A percentile compares a stretch with the other conserved stretches of the same genome.
Conservation (phyloP, 2,329 filamentous ascomycete species). For the Tolypocladium cylindrosporum region DNA sequence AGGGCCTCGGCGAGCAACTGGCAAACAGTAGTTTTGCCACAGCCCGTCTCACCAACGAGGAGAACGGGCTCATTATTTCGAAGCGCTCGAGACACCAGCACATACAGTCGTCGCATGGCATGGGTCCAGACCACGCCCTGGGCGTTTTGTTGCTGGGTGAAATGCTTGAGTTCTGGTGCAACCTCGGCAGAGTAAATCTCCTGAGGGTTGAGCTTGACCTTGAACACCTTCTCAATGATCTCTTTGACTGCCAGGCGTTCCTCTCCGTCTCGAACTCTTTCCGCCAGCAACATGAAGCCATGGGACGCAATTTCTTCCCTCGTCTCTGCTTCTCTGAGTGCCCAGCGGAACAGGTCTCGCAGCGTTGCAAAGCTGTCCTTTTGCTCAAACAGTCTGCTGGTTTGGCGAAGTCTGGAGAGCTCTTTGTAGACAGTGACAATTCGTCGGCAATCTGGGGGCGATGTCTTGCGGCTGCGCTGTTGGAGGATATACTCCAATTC, state of each 20-base stretch:
- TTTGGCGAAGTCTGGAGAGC: constrained; percentile 80
- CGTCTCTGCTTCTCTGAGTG: constrained; percentile 71
- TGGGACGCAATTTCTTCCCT: constrained; percentile 83
- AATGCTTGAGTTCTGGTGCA: constrained; percentile 44
- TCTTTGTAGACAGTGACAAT: constrained; percentile 94
- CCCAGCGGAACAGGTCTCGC: constrained; percentile 93
- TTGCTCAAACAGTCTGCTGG: constrained; percentile 86
- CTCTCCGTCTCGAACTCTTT: constrained; percentile 84
- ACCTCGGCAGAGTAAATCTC: constrained; percentile 57
- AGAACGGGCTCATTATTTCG: constrained; percentile 88
- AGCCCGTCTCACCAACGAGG: constrained; percentile 92
- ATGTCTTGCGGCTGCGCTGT: constrained; percentile 73
- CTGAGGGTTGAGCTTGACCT: constrained; percentile 66
- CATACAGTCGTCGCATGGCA: constrained; percentile 85
- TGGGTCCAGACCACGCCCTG: constrained; percentile 84
- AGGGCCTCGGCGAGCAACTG: constrained; percentile 82
- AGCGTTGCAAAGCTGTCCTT: constrained; percentile 96
- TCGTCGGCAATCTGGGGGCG: constrained; percentile 79
- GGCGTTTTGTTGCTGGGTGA: constrained; percentile 34
- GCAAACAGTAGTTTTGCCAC: constrained; percentile 94
- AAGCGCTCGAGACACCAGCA: constrained; percentile 78
- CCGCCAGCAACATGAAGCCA: constrained; percentile 91
- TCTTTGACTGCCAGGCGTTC: constrained; percentile 77
- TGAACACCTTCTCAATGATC: constrained; percentile 86
- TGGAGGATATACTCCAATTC: constrained; percentile 89